Evolutionary conservation across 345 rosid species (phyloP), one percentile per base, ranked within the genome.

Genomic region (Trapa incisa): DNA sequence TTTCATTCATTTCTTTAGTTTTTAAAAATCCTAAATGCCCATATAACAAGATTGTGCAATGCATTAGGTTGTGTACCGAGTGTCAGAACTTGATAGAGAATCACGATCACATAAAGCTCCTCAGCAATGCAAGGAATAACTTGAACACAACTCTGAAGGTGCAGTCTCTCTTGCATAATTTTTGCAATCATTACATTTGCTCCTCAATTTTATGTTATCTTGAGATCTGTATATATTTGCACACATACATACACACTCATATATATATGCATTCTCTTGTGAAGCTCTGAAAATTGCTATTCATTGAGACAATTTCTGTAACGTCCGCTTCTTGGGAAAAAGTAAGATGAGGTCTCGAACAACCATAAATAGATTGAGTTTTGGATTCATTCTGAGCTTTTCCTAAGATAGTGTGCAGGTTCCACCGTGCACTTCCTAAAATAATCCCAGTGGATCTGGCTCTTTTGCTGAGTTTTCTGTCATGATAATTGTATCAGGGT

Each of bases 61-160:
- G 58, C 38, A 48, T 72, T 83, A 94, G 99, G 79, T 82, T 86
- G 61, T 94, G 99, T 65, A 92, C 82, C 72, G 99, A 94, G 75
- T 94, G 99, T 69, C 99, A 94, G 79, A 94, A 76, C 53, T 89
- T 95, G 80, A 95, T 95, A 73, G 96, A 95, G 56, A 95, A 95
- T 76, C 99, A 95, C 69, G 97, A 95, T 78, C 97, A 95, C 75
- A 95, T 95, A 73, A 91, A 95, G 89, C 87, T 95, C 66, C 87
- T 95, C 69, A 95, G 97, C 80, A 89, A 95, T 78, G 88, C 91
- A 39, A 81, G 97, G 81, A 95, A 91, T 80, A 95, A 95, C 80
- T 82, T 95, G 50, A 91, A 82, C 70, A 91, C 82, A 54, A 95
- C 97, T 47, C 76, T 95, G 67, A 95, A 91, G 93, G 99, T 95